Base-by-base conservation (phyloP, 371 early-diverging fungal species). In the Dichotomocladium elegans region DNA sequence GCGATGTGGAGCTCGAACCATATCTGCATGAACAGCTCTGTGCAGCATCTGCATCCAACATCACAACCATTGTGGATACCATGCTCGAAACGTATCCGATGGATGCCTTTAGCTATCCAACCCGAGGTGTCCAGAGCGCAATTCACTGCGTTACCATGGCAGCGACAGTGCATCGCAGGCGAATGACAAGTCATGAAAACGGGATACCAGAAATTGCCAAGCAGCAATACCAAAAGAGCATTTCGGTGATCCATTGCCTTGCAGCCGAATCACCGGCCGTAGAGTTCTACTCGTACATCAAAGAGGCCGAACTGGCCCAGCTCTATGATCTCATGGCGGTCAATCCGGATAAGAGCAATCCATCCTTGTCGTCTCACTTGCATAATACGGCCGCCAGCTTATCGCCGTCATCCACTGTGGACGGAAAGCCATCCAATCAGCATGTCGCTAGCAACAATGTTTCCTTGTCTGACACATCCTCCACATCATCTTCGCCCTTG, bases 81-180 rank as follows among this genome's bases (percentile, higher is more conserved):
- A 33, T 77, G 31, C 26, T 64, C 17, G 64, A 69, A 11, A 61
- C 12, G 7, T 54, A 63, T 26, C 44, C 63, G 2, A 45, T 48
- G 2, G 57, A 62, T 10, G 55, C 51, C 9, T 70, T 73, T 28
- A 50, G 50, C 17, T 68, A 66, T 29, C 72, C 74, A 8, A 53
- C 55, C 0, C 50, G 72, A 29, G 78, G 78, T 5, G 61, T 67
- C 8, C 78, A 77, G n/a, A 64, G 66, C 37, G 57, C 70, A 2
- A 70, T 74, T 24, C 68, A 72, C 46, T 77, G 72, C 46, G 37
- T 74, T 2, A 51, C 72, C 6, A 51, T 59, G 28, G 72, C 78
- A 3, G 60, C 63, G 0, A 68, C 70, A 10, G 64, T 74, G 0
- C 78, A 77, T 45, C 62, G 62, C 12, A 57, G 67, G 27, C 69